Evolutionary conservation across 2,329 filamentous ascomycete species (phyloP).

Genomic region (Bretziella fagacearum): DNA sequence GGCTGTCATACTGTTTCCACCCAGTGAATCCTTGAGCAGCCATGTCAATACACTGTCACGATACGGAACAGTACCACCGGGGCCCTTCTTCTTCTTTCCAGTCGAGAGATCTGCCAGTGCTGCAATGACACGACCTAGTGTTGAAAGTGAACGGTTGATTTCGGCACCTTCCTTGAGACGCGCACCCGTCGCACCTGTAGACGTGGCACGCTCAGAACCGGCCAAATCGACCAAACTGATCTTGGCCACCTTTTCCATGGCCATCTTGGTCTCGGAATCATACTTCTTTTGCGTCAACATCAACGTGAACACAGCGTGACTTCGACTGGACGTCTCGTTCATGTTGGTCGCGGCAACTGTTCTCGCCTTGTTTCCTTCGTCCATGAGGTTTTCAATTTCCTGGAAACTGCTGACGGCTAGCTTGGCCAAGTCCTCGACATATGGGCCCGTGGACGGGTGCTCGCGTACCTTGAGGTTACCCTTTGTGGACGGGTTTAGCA

Average conservation of each 20-base stretch:
- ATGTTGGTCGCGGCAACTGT: conserved; percentile 98
- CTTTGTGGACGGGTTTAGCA: conserved; percentile 89
- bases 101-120: conserved; percentile 81
- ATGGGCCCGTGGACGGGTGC: conserved; percentile 91
- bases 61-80: conserved; percentile 69
- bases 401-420: conserved; percentile 81
- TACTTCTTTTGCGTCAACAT: conserved; percentile 88
- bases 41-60: conserved; percentile 93
- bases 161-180: conserved; percentile 94
- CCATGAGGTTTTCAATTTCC: conserved; percentile 96
- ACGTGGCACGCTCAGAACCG: conserved; percentile 92
- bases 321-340: conserved; percentile 98
- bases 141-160: conserved; percentile 94
- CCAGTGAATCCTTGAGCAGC: conserved; percentile 90
- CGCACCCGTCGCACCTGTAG: conserved; percentile 88
- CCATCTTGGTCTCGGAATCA: conserved; percentile 87
- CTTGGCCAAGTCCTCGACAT: conserved; percentile 95
- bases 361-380: conserved; percentile 95
- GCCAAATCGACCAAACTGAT: conserved; percentile 96
- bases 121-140: conserved; percentile 91
- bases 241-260: conserved; percentile 92
- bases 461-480: conserved; percentile 94
- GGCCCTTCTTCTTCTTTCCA: conserved; percentile 65
- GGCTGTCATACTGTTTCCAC: conserved; percentile 97
- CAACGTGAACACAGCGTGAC: conserved; percentile 93